phyloP scores from a whole-genome alignment of 768 basidiomycete genomes.

The Phlebiopsis flavidoalba region DNA sequence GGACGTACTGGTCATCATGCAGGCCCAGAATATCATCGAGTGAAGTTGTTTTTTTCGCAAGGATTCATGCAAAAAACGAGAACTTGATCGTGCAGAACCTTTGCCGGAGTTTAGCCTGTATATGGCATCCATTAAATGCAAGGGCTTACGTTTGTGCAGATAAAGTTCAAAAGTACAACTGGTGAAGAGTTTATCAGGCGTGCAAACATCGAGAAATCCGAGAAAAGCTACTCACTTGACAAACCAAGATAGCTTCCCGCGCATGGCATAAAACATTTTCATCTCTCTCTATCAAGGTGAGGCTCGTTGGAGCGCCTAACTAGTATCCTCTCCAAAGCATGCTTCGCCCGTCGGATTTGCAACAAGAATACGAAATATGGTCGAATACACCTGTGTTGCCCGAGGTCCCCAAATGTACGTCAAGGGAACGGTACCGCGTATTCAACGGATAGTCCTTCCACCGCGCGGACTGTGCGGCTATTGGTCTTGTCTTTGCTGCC shows the following conservation, averaged over 20 bases:
- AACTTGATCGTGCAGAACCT: conserved; percentile 70
- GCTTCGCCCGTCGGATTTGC: conserved; percentile 71
- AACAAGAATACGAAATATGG: conserved; percentile 68
- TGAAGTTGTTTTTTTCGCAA: conserved; percentile 48
- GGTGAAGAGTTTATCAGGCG: background rate
- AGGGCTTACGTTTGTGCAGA: conserved; percentile 62
- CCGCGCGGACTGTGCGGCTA: conserved; percentile 51
- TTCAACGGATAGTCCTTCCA: conserved; percentile 68
- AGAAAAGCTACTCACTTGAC: conserved; percentile 56
- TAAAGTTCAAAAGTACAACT: conserved; percentile 65
- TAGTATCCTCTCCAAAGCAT: conserved; percentile 62
- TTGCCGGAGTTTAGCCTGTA: background rate
- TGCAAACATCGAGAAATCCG: too few species aligned
- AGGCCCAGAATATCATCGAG: conserved; percentile 72
- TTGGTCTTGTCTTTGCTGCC: conserved; percentile 44
- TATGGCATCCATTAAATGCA: background rate
- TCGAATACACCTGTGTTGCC: conserved; percentile 52
- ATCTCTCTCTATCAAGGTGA: conserved; percentile 43
- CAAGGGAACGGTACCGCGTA: conserved; percentile 76
- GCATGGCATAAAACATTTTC: conserved; percentile 72
- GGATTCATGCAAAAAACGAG: conserved; percentile 58
- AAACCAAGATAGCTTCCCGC: conserved; percentile 79
- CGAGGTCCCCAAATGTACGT: conserved; percentile 69
- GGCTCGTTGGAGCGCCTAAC: conserved; percentile 44
- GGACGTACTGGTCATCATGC: conserved; percentile 65